Evolutionary conservation across 768 basidiomycete species (phyloP).

Genomic region (Rhodotorula diobovata): DNA sequence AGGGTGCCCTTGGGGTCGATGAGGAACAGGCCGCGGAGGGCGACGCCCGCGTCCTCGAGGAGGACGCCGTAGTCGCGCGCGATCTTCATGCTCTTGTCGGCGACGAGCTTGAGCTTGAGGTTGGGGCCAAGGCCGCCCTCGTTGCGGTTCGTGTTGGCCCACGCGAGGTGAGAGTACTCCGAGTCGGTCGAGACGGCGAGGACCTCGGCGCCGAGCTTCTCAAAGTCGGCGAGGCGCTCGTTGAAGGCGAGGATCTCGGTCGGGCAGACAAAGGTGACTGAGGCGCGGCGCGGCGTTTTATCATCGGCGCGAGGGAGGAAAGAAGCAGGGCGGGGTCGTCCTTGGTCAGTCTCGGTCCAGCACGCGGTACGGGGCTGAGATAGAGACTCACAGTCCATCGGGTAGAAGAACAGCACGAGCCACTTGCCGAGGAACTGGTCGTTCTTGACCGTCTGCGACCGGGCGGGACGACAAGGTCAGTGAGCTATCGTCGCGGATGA

Average conservation of each 20-base stretch:
- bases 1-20: constrained; percentile 78
- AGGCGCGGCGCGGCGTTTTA: too few relatives aligned
- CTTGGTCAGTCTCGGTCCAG: not conserved
- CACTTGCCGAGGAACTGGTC: constrained; percentile 46
- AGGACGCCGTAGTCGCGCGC: constrained; percentile 82
- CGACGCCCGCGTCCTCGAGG: constrained; percentile 79
- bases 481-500: constrained; percentile 37
- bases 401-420: constrained; percentile 93
- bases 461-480: constrained; percentile 30
- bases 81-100: constrained; percentile 73
- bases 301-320: not conserved
- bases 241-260: constrained; percentile 95
- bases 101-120: constrained; percentile 74
- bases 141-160: constrained; percentile 67
- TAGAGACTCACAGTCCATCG: constrained; percentile 59
- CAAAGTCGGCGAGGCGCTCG: constrained; percentile 71
- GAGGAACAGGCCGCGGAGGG: constrained; percentile 79
- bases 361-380: not conserved
- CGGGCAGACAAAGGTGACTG: constrained; percentile 58
- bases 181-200: constrained; percentile 89
- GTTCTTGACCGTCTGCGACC: constrained; percentile 21
- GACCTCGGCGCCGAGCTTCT: constrained; percentile 66
- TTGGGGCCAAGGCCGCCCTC: constrained; percentile 86
- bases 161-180: constrained; percentile 50
- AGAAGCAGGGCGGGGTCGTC: not conserved